Base-by-base conservation (phyloP, 129 eudicot species). In the Tanacetum coccineum region DNA sequence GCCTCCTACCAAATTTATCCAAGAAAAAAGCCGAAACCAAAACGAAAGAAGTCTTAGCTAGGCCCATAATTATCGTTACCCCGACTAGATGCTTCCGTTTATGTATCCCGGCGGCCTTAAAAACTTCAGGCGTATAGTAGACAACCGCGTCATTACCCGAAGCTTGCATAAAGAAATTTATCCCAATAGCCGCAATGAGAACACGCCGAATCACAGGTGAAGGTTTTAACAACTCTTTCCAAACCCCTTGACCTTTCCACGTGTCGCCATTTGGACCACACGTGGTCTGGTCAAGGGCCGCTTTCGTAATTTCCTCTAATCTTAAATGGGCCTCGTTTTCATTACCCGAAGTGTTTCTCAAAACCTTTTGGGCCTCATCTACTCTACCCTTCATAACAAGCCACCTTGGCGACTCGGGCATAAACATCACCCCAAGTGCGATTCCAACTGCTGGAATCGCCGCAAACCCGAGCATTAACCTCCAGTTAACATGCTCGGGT, bases 351-450 rank as follows among this genome's bases (percentile, higher is more conserved):
- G 89, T 85, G 52, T 76, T 76, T 10, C 26, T 22, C 28, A 92
- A 7, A 0, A 91, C 84, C 13, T 5, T 46, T 19, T 65, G 58
- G 5, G 96, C 96, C 57, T 87, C 96, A 2, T 53, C 80, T 0
- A 69, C 21, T 62, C 83, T 71, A 12, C 95, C 91, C 60, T 83
- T 85, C 95, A 85, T 80, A 13, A 85, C 82, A 17, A 91, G 85
- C 98, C 98, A 91, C 77, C 96, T 73, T 10, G 98, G 98, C 26
- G 96, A 91, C 70, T 91, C 98, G 8, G 96, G 98, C 96, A 91
- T 91, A n/a, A 53, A 66, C 60, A 88, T 39, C 0, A 91, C 95
- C 39, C 91, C 89, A 60, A 28, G 13, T 30, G 76, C 87, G 3
- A 91, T 57, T 9, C 67, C 82, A 21, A 76, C 55, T 6, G 98